Conservation (phyloP, 1,284 basidiomycete genomes). For the Tausonia pullulans region DNA sequence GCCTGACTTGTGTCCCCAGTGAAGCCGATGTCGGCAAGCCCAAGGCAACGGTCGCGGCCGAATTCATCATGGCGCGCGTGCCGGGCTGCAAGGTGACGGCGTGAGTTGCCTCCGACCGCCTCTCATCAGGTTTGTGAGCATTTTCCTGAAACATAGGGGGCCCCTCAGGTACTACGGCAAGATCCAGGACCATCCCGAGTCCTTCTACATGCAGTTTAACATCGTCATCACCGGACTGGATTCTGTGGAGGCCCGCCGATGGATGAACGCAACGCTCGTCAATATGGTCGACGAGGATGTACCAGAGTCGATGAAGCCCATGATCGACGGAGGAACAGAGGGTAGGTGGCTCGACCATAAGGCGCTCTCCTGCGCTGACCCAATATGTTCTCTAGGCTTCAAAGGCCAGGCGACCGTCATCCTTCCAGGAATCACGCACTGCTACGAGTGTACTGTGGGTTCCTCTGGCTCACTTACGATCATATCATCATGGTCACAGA, state of each 20-base stretch:
- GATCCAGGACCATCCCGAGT: slow-evolving; percentile 93
- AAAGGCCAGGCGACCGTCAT: slow-evolving; percentile 98
- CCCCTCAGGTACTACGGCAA: slow-evolving; percentile 73
- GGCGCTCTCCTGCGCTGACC: background rate
- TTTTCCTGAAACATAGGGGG: slow-evolving; percentile 44
- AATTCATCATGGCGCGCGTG: slow-evolving; percentile 89
- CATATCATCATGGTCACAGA: background rate
- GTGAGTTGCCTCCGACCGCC: slow-evolving; percentile 44
- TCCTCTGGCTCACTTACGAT: background rate
- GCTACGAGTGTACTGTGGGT: slow-evolving; percentile 80
- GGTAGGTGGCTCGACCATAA: slow-evolving; percentile 41
- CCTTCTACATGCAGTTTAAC: slow-evolving; percentile 96
- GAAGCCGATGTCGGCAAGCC: slow-evolving; percentile 75
- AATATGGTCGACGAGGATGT: slow-evolving; percentile 76
- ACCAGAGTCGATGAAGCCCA: slow-evolving; percentile 88
- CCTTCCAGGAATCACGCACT: slow-evolving; percentile 86
- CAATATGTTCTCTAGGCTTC: slow-evolving; percentile 53
- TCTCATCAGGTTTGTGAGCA: slow-evolving; percentile 5
- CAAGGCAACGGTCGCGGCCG: slow-evolving; percentile 87
- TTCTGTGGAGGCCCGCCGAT: slow-evolving; percentile 88
- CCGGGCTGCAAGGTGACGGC: slow-evolving; percentile 89
- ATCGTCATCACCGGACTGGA: slow-evolving; percentile 97
- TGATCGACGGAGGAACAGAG: slow-evolving; percentile 98
- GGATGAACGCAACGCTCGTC: slow-evolving; percentile 98
- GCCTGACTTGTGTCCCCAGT: slow-evolving; percentile 30